phyloP scores from a whole-genome alignment of 1,284 basidiomycete species.

The Marasmius oreades region DNA sequence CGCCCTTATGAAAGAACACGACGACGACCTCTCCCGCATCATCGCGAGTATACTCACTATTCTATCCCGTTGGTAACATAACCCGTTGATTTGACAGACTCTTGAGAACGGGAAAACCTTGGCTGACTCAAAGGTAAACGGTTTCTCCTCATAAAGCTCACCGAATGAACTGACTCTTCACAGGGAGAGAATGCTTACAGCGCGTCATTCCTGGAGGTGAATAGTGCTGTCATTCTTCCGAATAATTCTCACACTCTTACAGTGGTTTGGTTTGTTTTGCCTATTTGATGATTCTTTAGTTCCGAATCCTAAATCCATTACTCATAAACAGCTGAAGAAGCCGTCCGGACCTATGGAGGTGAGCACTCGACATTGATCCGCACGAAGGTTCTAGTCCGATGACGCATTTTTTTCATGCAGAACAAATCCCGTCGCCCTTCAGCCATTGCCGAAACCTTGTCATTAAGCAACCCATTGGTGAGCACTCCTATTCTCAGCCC shows the following conservation, averaged over 20 bases:
- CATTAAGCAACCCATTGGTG: slow-evolving; percentile 93
- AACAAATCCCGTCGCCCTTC: slow-evolving; percentile 80
- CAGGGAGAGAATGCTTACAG: slow-evolving; percentile 80
- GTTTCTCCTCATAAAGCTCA: no score
- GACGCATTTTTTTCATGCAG: slow-evolving; percentile 31
- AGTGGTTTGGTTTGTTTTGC: slow-evolving; percentile 72
- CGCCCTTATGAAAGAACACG: slow-evolving; percentile 71
- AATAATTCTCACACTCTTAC: slow-evolving; percentile 8
- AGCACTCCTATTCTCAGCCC: slow-evolving; percentile 21
- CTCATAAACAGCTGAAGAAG: slow-evolving; percentile 81
- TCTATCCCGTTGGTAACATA: slow-evolving; percentile 15
- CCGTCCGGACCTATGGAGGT: slow-evolving; percentile 82
- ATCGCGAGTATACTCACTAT: slow-evolving; percentile 49
- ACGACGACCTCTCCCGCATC: slow-evolving; percentile 79
- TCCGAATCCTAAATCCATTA: not conserved
- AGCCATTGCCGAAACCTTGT: slow-evolving; percentile 79
- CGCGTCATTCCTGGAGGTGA: slow-evolving; percentile 81
- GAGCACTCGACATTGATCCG: slow-evolving; percentile 14
- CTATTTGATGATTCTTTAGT: not conserved
- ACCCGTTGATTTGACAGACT: slow-evolving; percentile 47
- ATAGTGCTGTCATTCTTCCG: not conserved
- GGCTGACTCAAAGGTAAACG: slow-evolving; percentile 67
- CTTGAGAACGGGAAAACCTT: slow-evolving; percentile 92
- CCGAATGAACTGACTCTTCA: not conserved
- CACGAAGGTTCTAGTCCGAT: not conserved